Base-by-base conservation (phyloP, 768 basidiomycete species). In the Punctularia strigosozonata region DNA sequence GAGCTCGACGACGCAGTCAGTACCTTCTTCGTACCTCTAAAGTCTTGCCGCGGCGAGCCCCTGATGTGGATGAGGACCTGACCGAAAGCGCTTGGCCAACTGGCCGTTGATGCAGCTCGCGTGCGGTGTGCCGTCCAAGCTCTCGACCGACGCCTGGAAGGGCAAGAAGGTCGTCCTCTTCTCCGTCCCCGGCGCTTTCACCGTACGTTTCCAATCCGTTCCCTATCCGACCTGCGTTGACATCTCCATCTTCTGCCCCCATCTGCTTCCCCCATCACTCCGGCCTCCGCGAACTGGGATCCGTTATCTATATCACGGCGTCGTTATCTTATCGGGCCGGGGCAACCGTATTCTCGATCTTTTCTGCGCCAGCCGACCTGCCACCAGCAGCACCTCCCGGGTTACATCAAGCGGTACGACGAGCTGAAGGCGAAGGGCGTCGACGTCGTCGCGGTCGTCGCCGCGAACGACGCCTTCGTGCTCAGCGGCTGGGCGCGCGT, bases 81-180 rank as follows among this genome's bases (percentile, higher is more conserved):
- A n/a, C 7, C 40, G 40, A 41, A 38, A 41, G 34, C 25, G 22
- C 37, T 15, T 10, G 25, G n/a, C 22, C 40, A 31, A 43, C 41
- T 25, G 13, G 22, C 26, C 22, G 15, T 28, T 30, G 36, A 39
- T 39, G 25, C 33, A 13, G 31, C 21, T 4, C 26, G 0, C 38
- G 41, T 39, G 19, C 25, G 38, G 22, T 39, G n/a, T 52, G 81
- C 80, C 76, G 25, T 56, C 59, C 32, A 62, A 62, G 28, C 59
- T 84, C 45, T 60, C 57, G 26, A 82, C 73, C 20, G 63, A 75
- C 42, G 65, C 71, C 34, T 86, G 80, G 80, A 79, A 78, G 56
- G 78, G 77, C 51, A 88, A 88, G 66, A 83, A 80, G 55, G 80
- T 88, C 37, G 79, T 87, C 25, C 51, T 87, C 38, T 69, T 88